Conservation (phyloP, 129 eudicot species). For the Deinandra increscens region DNA sequence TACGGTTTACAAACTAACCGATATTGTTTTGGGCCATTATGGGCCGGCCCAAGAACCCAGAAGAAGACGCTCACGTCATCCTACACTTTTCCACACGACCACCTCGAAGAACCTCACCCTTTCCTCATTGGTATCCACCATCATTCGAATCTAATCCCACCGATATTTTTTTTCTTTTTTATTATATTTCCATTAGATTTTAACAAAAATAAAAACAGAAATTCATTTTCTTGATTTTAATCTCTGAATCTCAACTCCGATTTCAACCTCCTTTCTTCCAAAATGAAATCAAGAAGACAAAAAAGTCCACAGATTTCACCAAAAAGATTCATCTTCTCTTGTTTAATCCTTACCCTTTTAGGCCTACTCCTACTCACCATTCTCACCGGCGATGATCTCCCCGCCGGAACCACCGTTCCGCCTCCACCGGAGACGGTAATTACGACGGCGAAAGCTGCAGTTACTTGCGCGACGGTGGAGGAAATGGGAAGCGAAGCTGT, state of each 20-base stretch:
- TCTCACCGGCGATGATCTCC: constrained; percentile 35
- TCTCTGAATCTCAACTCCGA: background rate
- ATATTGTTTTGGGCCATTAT: background rate
- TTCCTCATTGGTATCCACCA: constrained; percentile 14
- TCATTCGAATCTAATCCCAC: constrained; percentile 18
- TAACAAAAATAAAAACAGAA: background rate
- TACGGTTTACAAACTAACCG: too few species aligned
- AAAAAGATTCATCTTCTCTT: constrained; percentile 16
- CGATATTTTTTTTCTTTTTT: background rate
- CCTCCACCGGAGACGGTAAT: constrained; percentile 12
- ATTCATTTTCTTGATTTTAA: constrained; percentile 10
- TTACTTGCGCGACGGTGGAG: constrained; percentile 47
- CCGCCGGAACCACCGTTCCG: constrained; percentile 21
- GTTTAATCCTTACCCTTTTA: constrained; percentile 34
- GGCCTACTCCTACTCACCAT: constrained; percentile 29
- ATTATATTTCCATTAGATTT: too few species aligned
- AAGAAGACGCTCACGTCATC: background rate
- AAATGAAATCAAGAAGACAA: constrained; percentile 29
- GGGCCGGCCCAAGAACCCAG: background rate
- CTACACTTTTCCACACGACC: constrained; percentile 9
- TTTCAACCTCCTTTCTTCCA: too few species aligned
- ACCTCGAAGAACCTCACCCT: constrained; percentile 19
- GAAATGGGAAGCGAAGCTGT: constrained; percentile 45
- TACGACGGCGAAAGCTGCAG: background rate
- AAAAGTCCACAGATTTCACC: constrained; percentile 13